Evolutionary conservation across 176 grass and related monocot species (phyloP).

Genomic region (Areca catechu): DNA sequence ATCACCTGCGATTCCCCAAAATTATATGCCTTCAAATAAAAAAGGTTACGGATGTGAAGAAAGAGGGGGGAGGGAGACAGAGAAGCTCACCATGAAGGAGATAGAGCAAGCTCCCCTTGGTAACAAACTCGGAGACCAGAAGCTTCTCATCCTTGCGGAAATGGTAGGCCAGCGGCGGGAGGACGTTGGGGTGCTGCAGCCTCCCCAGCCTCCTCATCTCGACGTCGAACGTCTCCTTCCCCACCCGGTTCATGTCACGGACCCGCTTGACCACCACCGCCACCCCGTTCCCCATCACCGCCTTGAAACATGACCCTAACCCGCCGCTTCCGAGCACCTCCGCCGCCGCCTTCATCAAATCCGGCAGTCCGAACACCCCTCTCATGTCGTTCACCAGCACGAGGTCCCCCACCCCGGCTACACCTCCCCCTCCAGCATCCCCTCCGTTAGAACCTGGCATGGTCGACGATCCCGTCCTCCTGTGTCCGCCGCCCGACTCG

Average conservation of each 20-base stretch:
- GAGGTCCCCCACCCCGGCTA: constrained; percentile 26
- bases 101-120: constrained; percentile 82
- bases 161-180: constrained; percentile 65
- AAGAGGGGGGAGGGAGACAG: too few species aligned
- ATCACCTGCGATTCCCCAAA: constrained; percentile 31
- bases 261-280: constrained; percentile 65
- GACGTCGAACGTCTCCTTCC: constrained; percentile 61
- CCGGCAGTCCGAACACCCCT: constrained; percentile 58
- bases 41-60: too few species aligned
- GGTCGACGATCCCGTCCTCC: constrained; percentile 10
- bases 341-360: constrained; percentile 87
- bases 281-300: constrained; percentile 55
- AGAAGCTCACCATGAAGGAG: constrained; percentile 56
- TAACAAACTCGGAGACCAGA: constrained; percentile 70
- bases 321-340: constrained; percentile 67
- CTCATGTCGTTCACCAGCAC: constrained; percentile 67
- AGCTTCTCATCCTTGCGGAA: constrained; percentile 86
- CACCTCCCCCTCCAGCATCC: background rate
- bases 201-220: constrained; percentile 53
- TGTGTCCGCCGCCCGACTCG: constrained; percentile 18
- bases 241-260: constrained; percentile 64
- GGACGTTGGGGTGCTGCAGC: constrained; percentile 52
- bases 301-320: constrained; percentile 71
- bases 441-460: constrained; percentile 7
- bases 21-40: background rate